Conservation (phyloP, 2,329 filamentous ascomycete genomes). For the Fusarium beomiforme region DNA sequence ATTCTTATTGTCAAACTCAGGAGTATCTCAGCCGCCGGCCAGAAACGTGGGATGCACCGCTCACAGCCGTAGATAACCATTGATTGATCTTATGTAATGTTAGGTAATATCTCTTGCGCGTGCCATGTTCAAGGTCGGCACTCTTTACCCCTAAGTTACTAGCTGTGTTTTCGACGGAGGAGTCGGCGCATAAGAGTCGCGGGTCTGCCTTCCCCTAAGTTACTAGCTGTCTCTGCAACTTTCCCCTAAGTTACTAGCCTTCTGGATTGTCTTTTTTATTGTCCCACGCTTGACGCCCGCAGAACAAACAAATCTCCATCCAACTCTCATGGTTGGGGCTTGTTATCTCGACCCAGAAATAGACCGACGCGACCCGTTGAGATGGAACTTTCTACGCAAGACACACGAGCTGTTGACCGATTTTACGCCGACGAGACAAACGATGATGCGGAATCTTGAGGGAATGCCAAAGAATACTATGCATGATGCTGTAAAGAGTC, state of each 20-base stretch:
- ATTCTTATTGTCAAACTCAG: not conserved
- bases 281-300: slow-evolving; percentile 34
- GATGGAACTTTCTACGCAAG: not conserved
- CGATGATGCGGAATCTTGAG: not conserved
- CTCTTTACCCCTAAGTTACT: slow-evolving; percentile 42
- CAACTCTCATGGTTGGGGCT: not conserved
- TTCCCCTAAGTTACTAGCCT: slow-evolving; percentile 40
- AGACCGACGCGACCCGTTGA: slow-evolving; percentile 5
- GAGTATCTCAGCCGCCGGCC: slow-evolving; percentile 14
- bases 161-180: slow-evolving; percentile 35
- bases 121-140: slow-evolving; percentile 28
- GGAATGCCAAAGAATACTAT: too few relatives aligned
- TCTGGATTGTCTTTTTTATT: slow-evolving; percentile 6
- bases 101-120: slow-evolving; percentile 34
- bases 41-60: slow-evolving; percentile 40
- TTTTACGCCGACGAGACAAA: not conserved
- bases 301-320: not conserved
- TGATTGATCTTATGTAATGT: slow-evolving; percentile 43
- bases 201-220: slow-evolving; percentile 41
- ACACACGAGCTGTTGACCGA: slow-evolving; percentile 10
- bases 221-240: slow-evolving; percentile 38
- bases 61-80: slow-evolving; percentile 38
- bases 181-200: slow-evolving; percentile 38
- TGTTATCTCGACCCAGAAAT: slow-evolving; percentile 14
- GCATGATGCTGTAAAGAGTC: too few relatives aligned